Base-by-base conservation (phyloP, 2,329 filamentous ascomycete species). In the Paracoccidioides lutzii region DNA sequence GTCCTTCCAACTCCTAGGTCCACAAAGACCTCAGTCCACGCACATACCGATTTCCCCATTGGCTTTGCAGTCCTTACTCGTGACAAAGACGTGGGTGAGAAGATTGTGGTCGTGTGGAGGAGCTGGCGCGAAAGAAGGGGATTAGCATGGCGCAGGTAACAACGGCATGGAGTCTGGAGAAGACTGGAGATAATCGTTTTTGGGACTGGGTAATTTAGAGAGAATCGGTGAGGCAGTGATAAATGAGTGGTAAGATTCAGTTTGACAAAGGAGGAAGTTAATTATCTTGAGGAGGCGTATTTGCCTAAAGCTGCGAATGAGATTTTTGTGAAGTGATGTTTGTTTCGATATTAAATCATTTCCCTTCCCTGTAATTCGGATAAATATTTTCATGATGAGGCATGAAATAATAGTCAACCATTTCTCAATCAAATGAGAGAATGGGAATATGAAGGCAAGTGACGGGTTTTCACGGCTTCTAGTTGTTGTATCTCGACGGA, bases 61-160 rank as follows among this genome's bases (percentile, higher is more conserved):
- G 67, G 73, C n/a, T 53, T 61, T 10, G 62, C 77, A 9, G 66
- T 78, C 30, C 68, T 73, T 37, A 61, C 58, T 32, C 69, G 72
- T 54, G 69, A 75, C 57, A 68, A 66, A 5, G 76, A 78, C 15
- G 69, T 70, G 0, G 79, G 82, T 58, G 67, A 75, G 63, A 69
- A 71, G 66, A 82, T 79, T 57, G 74, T 82, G 51, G 69, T 40
- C 72, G 79, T 0, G 78, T 83, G 2, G 75, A 83, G 66, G 77
- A 84, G 65, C 60, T 84, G 12, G 80, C 82, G 0, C 71, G 75
- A 59, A 80, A 81, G 68, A 76, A 76, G 61, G 76, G 73, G 0
- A 74, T 79, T 65, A 79, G 75, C 59, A 86, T 87, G 78, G 78
- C 80, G 46, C 78, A 84, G 55, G 78, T 87, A 22, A 77, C 81